Evolutionary conservation across 2,329 filamentous ascomycete genomes (phyloP).

Genomic region (Trichoderma brevicompactum): DNA sequence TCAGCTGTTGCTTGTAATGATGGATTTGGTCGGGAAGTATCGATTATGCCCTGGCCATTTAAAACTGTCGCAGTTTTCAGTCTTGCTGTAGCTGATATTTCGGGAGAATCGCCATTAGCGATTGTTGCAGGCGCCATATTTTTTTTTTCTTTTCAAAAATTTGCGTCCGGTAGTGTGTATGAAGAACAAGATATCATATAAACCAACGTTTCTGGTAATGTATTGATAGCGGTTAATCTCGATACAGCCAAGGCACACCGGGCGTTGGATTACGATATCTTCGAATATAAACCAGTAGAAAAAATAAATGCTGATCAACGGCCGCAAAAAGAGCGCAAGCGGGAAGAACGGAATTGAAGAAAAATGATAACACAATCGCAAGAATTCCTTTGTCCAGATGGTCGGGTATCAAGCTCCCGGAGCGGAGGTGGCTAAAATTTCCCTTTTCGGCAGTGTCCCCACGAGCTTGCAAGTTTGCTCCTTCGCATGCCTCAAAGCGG

Average conservation of each 20-base stretch:
- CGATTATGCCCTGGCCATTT: neutral
- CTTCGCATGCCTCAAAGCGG: neutral
- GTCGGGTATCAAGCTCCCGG: neutral
- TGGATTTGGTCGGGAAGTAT: neutral
- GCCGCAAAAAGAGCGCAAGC: too few species aligned
- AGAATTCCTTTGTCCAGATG: neutral
- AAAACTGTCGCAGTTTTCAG: neutral
- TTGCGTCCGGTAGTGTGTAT: too few species aligned
- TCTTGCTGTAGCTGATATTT: neutral
- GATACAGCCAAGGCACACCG: neutral
- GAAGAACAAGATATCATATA: too few species aligned
- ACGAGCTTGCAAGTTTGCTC: neutral
- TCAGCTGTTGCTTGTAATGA: constrained; percentile 21
- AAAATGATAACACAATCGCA: neutral
- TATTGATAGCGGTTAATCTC: too few species aligned
- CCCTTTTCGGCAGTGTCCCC: neutral
- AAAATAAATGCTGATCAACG: neutral
- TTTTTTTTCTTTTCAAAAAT: too few species aligned
- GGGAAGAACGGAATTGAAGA: neutral
- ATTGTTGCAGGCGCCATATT: neutral
- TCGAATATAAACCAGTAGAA: neutral
- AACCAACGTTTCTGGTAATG: neutral
- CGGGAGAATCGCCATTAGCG: neutral
- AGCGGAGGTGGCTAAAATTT: constrained; percentile 16
- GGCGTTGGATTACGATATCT: neutral